Percentiles rank a stretch among this genome's conserved stretches.
Conservation (phyloP, 176 grass and related monocot species). For the Metroxylon sagu region DNA sequence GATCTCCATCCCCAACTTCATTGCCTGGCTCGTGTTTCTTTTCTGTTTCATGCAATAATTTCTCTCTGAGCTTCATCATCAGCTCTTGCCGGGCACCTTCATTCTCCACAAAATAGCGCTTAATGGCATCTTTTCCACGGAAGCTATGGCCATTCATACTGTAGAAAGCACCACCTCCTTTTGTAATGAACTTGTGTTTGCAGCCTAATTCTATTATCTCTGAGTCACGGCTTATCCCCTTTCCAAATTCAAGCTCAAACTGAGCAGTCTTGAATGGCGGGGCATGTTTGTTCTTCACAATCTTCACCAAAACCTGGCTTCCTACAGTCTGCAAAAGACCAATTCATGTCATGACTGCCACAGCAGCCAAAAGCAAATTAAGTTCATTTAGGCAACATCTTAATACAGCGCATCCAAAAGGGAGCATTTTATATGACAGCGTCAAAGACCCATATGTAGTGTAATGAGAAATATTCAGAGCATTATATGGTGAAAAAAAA, state of each 20-base stretch:
- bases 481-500: too few relatives aligned
- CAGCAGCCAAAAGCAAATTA: too few relatives aligned
- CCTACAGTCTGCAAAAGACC: slow-evolving; percentile 49
- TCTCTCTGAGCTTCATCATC: slow-evolving; percentile 32
- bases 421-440: too few relatives aligned
- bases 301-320: slow-evolving; percentile 78
- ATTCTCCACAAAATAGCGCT: slow-evolving; percentile 47
- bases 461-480: too few relatives aligned
- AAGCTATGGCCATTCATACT: slow-evolving; percentile 33
- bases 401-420: too few relatives aligned
- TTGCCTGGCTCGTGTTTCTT: too few relatives aligned
- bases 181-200: slow-evolving; percentile 60
- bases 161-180: slow-evolving; percentile 25
- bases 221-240: slow-evolving; percentile 63
- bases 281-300: slow-evolving; percentile 93
- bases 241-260: slow-evolving; percentile 87
- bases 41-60: slow-evolving; percentile 20
- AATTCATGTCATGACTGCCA: too few relatives aligned
- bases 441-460: too few relatives aligned
- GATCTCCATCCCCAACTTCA: slow-evolving; percentile 9
- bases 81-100: slow-evolving; percentile 45
- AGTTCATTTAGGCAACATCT: too few relatives aligned
- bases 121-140: slow-evolving; percentile 53
- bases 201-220: slow-evolving; percentile 62
- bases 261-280: slow-evolving; percentile 69